These are phyloP conservation scores for Torrubiella hemipterigena DNA, from an alignment of 2,329 filamentous ascomycete species.

Conservation along the genomic window DNA sequence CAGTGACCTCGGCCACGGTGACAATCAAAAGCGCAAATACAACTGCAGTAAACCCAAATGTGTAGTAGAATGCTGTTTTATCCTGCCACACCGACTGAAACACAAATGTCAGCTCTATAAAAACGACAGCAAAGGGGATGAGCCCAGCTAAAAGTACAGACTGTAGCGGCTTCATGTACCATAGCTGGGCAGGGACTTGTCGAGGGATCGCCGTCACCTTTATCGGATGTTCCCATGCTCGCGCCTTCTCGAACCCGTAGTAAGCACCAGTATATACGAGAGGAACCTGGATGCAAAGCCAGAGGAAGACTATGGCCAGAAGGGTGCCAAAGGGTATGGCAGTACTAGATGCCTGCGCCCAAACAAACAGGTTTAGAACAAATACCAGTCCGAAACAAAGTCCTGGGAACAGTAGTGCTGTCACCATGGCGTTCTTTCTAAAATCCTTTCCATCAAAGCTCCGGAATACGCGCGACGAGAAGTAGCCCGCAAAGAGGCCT, in stretches of 20 bases:
- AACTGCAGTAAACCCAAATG: constrained; percentile 74
- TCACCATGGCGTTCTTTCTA: constrained; percentile 65
- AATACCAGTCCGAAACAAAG: constrained; percentile 65
- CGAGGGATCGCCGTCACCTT: constrained; percentile 61
- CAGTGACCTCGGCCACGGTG: constrained; percentile 70
- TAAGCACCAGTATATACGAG: constrained; percentile 73
- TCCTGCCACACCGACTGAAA: constrained; percentile 85
- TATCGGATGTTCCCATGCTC: constrained; percentile 70
- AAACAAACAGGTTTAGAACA: constrained; percentile 77
- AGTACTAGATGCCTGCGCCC: constrained; percentile 80
- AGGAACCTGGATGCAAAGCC: constrained; percentile 77
- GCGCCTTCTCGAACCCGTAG: constrained; percentile 57
- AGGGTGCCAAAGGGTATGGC: constrained; percentile 76
- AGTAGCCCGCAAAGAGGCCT: constrained; percentile 77
- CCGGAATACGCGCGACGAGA: constrained; percentile 71
- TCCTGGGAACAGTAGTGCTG: constrained; percentile 68
- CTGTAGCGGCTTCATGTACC: constrained; percentile 57
- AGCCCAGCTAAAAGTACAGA: constrained; percentile 62
- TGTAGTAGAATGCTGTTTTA: constrained; percentile 85
- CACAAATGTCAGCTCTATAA: constrained; percentile 77
- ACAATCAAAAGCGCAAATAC: constrained; percentile 61
- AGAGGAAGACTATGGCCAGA: constrained; percentile 59
- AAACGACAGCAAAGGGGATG: constrained; percentile 76
- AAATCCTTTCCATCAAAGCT: constrained; percentile 69
- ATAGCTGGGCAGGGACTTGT: constrained; percentile 62